phyloP scores from a whole-genome alignment of 306 rosid species.

The Acacia melanoxylon region DNA sequence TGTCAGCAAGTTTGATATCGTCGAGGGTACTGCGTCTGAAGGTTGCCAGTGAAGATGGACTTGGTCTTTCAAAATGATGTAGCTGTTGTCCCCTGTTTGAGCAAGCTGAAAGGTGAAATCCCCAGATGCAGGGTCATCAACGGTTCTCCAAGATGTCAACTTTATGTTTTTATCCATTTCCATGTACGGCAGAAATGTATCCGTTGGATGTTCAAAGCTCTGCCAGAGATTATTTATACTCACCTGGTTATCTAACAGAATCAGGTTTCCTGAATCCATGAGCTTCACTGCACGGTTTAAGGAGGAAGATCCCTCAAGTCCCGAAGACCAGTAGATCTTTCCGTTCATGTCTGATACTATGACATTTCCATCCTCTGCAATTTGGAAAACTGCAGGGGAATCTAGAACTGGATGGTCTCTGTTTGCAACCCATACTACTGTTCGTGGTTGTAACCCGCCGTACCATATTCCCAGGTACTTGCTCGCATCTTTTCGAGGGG shows the following conservation, averaged over 20 bases:
- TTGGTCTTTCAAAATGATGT: neutral
- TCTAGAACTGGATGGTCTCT: no score
- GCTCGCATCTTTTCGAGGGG: no score
- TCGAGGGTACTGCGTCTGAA: neutral
- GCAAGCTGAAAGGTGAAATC: slow-evolving; percentile 25
- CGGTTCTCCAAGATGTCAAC: slow-evolving; percentile 37
- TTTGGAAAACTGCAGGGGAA: no score
- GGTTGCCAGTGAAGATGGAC: neutral
- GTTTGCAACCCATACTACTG: no score
- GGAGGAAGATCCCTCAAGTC: neutral
- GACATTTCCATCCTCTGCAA: no score
- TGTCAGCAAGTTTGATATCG: neutral
- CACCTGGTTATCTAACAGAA: neutral
- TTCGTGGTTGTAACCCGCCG: no score
- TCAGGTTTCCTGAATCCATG: slow-evolving; percentile 48
- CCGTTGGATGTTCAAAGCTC: slow-evolving; percentile 46
- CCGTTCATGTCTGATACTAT: no score
- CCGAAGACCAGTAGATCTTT: slow-evolving; percentile 14
- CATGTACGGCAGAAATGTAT: slow-evolving; percentile 59
- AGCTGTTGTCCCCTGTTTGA: neutral
- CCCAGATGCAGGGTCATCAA: neutral
- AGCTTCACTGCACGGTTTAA: slow-evolving; percentile 23
- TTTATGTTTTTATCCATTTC: slow-evolving; percentile 7
- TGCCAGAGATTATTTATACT: slow-evolving; percentile 34
- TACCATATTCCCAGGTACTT: no score